These are phyloP conservation scores for Pseudomassariella vexata DNA, from an alignment of 2,329 filamentous ascomycete species.

Conservation along the genomic window DNA sequence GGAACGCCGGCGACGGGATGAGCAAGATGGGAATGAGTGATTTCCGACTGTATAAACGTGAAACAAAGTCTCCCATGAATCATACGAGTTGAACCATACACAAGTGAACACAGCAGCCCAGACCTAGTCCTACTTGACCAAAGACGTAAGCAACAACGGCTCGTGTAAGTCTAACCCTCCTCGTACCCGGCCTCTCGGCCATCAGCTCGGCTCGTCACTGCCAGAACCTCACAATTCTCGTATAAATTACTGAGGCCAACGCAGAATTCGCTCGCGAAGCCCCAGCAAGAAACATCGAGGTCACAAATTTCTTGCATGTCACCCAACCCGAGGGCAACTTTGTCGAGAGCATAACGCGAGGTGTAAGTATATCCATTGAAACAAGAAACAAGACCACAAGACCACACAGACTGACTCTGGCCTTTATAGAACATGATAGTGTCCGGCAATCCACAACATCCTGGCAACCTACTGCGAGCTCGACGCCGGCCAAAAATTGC, in stretches of 20 bases:
- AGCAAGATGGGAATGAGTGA: too few relatives aligned
- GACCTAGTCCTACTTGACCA: too few relatives aligned
- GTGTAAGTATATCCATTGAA: neutral
- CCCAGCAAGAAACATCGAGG: conserved; percentile 46
- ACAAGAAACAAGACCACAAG: conserved; percentile 40
- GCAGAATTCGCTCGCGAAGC: conserved; percentile 43
- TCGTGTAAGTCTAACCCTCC: neutral
- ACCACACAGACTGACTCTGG: conserved; percentile 36
- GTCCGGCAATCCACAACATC: conserved; percentile 51
- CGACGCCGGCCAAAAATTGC: conserved; percentile 33
- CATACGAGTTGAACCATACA: too few relatives aligned
- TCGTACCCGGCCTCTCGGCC: conserved; percentile 1
- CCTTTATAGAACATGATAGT: too few relatives aligned
- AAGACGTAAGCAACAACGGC: conserved; percentile 1
- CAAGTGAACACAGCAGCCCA: too few relatives aligned
- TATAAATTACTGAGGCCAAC: conserved; percentile 47
- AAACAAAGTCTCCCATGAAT: too few relatives aligned
- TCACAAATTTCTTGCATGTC: conserved; percentile 46
- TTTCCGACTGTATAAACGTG: too few relatives aligned
- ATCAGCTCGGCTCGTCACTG: conserved; percentile 27
- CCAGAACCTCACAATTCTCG: conserved; percentile 46
- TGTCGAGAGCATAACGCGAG: conserved; percentile 17
- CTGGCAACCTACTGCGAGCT: conserved; percentile 58
- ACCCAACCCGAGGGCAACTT: conserved; percentile 43
- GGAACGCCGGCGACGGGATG: too few relatives aligned